Evolutionary conservation across 164 flowering plant species (phyloP).

Genomic region (Tetrastigma voinierianum): DNA sequence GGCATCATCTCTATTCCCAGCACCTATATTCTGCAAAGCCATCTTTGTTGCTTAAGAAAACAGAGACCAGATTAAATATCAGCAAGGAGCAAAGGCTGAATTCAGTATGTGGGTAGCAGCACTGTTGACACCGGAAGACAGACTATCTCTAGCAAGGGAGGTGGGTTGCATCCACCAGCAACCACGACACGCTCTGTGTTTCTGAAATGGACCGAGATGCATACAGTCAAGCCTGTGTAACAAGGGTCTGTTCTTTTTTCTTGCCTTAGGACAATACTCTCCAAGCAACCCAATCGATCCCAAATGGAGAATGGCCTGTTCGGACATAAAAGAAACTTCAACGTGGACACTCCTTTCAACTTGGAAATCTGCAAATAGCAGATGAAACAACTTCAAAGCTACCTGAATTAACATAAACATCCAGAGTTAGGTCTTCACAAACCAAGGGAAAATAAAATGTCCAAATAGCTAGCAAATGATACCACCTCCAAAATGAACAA

Average conservation of each 20-base stretch:
- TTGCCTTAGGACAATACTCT: conserved; percentile 43
- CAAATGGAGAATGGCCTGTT: conserved; percentile 26
- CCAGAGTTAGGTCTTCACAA: not conserved
- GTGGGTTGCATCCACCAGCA: conserved; percentile 36
- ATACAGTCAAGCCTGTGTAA: conserved; percentile 24
- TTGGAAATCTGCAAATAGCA: conserved; percentile 16
- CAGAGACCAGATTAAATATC: not conserved
- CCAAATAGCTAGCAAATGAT: too few relatives aligned
- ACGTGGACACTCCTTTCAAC: conserved; percentile 29
- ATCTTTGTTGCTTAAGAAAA: conserved; percentile 26
- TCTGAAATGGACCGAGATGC: conserved; percentile 28
- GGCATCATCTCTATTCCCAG: conserved; percentile 76
- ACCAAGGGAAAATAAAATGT: too few relatives aligned
- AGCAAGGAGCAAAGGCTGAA: conserved; percentile 14
- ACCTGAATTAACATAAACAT: not conserved
- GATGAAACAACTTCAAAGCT: not conserved
- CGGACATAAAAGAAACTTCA: conserved; percentile 54
- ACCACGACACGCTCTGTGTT: conserved; percentile 14
- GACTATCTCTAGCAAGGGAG: conserved; percentile 16
- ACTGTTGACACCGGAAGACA: not conserved
- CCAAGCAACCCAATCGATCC: conserved; percentile 47
- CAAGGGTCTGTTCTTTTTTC: conserved; percentile 32
- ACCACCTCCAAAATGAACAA: too few relatives aligned
- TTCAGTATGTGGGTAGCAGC: not conserved
- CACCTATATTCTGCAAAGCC: conserved; percentile 81